phyloP scores from a whole-genome alignment of 192 early-diverging fungal genomes.

The Entomortierella parvispora region DNA sequence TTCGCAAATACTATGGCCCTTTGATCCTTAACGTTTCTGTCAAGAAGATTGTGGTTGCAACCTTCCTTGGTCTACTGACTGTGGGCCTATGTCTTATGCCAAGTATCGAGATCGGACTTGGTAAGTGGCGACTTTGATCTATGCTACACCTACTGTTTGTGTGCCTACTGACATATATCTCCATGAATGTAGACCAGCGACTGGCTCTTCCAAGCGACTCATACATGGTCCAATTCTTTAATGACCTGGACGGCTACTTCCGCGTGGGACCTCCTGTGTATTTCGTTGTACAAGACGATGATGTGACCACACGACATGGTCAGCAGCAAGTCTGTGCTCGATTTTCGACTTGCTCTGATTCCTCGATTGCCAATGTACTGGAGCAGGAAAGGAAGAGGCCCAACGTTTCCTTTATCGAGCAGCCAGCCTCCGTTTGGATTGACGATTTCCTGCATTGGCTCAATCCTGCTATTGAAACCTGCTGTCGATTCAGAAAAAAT shows the following conservation, averaged over 20 bases:
- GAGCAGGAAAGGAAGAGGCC: slow-evolving; percentile 74
- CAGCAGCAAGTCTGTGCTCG: slow-evolving; percentile 68
- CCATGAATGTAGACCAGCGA: slow-evolving; percentile 60
- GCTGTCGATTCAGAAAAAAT: slow-evolving; percentile 63
- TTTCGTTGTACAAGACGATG: slow-evolving; percentile 64
- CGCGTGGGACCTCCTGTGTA: slow-evolving; percentile 73
- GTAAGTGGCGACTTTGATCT: slow-evolving; percentile 17
- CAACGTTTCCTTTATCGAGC: slow-evolving; percentile 66
- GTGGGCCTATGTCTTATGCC: slow-evolving; percentile 56
- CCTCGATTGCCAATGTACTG: slow-evolving; percentile 66
- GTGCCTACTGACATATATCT: too few species aligned
- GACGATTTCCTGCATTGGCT: slow-evolving; percentile 76
- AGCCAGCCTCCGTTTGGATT: slow-evolving; percentile 70
- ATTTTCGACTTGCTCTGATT: slow-evolving; percentile 61
- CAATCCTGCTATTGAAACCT: slow-evolving; percentile 63
- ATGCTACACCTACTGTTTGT: background rate
- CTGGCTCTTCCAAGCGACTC: slow-evolving; percentile 71
- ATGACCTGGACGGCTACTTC: slow-evolving; percentile 68
- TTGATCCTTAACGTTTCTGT: slow-evolving; percentile 57
- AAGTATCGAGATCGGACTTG: slow-evolving; percentile 63
- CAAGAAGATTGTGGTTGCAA: slow-evolving; percentile 52
- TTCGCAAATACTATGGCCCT: slow-evolving; percentile 64
- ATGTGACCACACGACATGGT: slow-evolving; percentile 56
- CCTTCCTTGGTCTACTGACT: slow-evolving; percentile 64
- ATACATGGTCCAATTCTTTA: slow-evolving; percentile 72